phyloP scores from a whole-genome alignment of 2,329 filamentous ascomycete genomes.

The Chaetomium sp. region DNA sequence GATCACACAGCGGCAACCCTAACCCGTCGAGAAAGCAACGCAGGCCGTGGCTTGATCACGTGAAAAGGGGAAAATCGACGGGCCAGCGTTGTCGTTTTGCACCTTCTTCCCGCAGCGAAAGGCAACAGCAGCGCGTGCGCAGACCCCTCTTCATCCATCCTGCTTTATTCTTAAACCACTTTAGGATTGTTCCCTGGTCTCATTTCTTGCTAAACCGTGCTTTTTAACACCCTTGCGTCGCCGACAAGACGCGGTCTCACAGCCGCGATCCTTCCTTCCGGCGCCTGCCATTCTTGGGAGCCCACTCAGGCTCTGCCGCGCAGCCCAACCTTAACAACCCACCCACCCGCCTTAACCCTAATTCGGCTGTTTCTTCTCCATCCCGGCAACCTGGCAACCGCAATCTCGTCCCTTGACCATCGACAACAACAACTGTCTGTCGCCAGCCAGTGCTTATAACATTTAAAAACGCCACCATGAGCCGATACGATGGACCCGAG shows the following conservation, averaged over 20 bases:
- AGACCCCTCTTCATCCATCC: background rate
- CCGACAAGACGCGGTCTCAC: background rate
- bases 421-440: background rate
- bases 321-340: background rate
- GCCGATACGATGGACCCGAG: constrained; percentile 18
- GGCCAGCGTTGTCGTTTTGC: background rate
- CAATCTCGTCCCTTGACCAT: background rate
- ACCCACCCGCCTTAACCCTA: background rate
- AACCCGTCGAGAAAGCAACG: background rate
- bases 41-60: background rate
- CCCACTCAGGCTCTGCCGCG: background rate
- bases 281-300: background rate
- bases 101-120: constrained; percentile 11
- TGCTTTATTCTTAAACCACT: background rate
- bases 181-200: background rate
- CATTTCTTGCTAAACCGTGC: background rate
- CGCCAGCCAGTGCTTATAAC: background rate
- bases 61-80: background rate
- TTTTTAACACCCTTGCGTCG: background rate
- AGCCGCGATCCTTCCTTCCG: background rate
- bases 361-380: background rate
- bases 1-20: background rate
- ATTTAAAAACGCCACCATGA: constrained; percentile 25
- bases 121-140: constrained; percentile 7
- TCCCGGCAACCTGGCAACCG: background rate